Conservation (phyloP, 2,329 filamentous ascomycete genomes). For the Hypoxylon sp. region DNA sequence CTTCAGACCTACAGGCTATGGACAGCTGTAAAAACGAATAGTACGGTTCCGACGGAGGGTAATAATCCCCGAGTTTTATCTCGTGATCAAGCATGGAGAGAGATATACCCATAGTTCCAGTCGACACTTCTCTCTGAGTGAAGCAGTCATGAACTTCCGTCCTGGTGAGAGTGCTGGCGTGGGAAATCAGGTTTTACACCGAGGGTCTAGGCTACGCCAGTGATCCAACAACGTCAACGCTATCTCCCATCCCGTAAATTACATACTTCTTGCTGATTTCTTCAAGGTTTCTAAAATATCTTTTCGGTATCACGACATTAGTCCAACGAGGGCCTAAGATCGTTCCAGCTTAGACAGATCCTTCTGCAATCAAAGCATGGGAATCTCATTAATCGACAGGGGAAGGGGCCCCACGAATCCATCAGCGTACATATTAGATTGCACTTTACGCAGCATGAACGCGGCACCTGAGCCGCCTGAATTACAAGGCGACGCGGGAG, state of each 20-base stretch:
- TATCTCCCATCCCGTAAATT: conserved; percentile 10
- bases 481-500: conserved; percentile 22
- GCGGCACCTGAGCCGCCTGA: conserved; percentile 11
- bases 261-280: too few species aligned
- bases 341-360: conserved; percentile 24
- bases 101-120: not conserved
- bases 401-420: conserved; percentile 18
- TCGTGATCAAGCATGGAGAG: conserved; percentile 1
- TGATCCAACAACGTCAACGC: conserved; percentile 13
- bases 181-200: conserved; percentile 22
- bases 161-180: conserved; percentile 17
- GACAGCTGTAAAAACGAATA: conserved; percentile 3
- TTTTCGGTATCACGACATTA: conserved; percentile 22
- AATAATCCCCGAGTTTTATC: conserved; percentile 28
- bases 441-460: not conserved
- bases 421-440: conserved; percentile 21
- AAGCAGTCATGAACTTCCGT: conserved; percentile 30
- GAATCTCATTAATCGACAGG: not conserved
- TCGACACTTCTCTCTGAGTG: not conserved
- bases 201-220: conserved; percentile 17
- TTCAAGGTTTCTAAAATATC: conserved; percentile 19
- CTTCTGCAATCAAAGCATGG: conserved; percentile 23
- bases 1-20: conserved; percentile 11
- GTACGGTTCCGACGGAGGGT: conserved; percentile 23
- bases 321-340: conserved; percentile 17